Percentiles rank a stretch among this genome's conserved stretches.
phyloP scores from a whole-genome alignment of 305 asterid species.

The Fraxinus platypoda region DNA sequence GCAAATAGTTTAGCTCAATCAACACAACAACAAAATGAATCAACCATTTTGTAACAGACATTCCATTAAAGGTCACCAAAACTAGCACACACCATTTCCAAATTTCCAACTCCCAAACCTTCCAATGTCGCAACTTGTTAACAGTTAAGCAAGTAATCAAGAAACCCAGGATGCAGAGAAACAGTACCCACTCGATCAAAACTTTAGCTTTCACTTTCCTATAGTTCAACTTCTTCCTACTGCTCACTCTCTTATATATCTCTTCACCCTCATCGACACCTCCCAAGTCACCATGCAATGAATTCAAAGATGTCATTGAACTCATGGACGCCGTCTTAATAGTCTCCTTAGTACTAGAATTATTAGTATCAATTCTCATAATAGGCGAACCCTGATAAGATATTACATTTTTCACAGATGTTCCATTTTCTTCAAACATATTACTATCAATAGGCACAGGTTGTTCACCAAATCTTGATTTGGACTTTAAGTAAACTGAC shows the following conservation, averaged over 20 bases:
- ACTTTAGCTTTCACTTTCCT: slow-evolving; percentile 44
- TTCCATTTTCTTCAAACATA: neutral
- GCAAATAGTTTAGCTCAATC: slow-evolving; percentile 53
- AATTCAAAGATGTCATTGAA: neutral
- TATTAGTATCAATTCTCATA: neutral
- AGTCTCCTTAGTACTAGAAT: neutral
- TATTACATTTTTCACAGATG: neutral
- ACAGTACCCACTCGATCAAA: slow-evolving; percentile 54
- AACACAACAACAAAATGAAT: slow-evolving; percentile 42
- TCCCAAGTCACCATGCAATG: neutral
- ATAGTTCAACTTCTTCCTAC: slow-evolving; percentile 37
- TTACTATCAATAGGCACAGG: neutral
- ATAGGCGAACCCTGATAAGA: neutral
- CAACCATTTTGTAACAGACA: slow-evolving; percentile 49
- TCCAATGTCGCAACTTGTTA: slow-evolving; percentile 26
- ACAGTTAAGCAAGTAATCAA: slow-evolving; percentile 49
- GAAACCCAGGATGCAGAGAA: slow-evolving; percentile 42
- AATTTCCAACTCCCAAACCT: slow-evolving; percentile 39
- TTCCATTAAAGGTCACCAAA: slow-evolving; percentile 58
- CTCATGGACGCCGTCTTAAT: neutral
- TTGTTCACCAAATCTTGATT: neutral
- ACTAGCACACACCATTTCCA: slow-evolving; percentile 66
- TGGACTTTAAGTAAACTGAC: neutral
- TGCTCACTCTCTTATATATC: slow-evolving; percentile 39
- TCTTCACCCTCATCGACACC: slow-evolving; percentile 39